These are phyloP conservation scores for Fusarium nodosum DNA, from an alignment of 2,329 filamentous ascomycete species.

Conservation along the genomic window DNA sequence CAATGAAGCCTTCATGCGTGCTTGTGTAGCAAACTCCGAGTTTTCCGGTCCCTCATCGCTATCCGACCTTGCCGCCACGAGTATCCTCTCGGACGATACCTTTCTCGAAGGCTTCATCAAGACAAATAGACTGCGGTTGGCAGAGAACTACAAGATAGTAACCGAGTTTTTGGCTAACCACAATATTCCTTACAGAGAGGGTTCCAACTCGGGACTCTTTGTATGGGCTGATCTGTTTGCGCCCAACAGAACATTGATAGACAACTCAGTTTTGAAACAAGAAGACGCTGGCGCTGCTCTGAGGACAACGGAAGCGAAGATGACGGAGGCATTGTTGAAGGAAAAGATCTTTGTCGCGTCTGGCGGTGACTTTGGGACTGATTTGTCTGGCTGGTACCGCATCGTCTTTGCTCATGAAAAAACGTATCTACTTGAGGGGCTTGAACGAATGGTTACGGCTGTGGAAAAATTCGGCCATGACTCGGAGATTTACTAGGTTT, in stretches of 20 bases:
- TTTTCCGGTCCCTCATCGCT: background rate
- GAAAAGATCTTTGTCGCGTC: background rate
- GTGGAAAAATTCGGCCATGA: background rate
- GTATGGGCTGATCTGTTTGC: slow-evolving; percentile 1
- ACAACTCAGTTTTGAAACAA: accelerated
- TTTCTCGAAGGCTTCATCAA: background rate
- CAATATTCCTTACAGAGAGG: background rate
- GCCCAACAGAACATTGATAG: background rate
- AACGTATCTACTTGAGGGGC: background rate
- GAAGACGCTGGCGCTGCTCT: accelerated
- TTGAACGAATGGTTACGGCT: background rate
- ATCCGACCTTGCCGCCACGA: background rate
- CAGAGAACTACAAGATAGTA: background rate
- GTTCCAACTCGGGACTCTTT: background rate
- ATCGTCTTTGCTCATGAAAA: background rate
- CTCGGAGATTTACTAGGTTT: background rate
- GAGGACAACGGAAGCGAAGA: accelerated
- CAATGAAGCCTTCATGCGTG: background rate
- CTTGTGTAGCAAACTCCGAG: slow-evolving; percentile 1
- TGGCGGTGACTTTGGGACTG: background rate
- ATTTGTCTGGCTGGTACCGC: slow-evolving; percentile 2
- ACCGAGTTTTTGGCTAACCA: background rate
- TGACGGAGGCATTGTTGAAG: background rate
- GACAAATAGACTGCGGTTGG: background rate
- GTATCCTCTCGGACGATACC: background rate